A percentile compares a stretch with the other conserved stretches of the same genome.
Evolutionary conservation across 1,284 basidiomycete species (phyloP).

Genomic region (Cryptococcus sp.): DNA sequence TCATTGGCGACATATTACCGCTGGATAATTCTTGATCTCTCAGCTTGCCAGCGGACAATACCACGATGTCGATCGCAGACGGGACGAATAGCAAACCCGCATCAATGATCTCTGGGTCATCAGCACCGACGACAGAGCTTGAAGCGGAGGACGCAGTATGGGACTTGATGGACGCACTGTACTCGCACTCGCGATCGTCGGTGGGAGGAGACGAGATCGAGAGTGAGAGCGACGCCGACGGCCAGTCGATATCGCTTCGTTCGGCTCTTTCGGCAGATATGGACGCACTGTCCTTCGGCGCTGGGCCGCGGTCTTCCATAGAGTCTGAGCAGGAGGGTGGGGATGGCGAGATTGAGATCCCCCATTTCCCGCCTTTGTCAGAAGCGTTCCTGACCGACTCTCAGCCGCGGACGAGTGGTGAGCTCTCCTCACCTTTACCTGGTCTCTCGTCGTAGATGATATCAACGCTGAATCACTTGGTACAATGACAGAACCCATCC

Average conservation of each 20-base stretch:
- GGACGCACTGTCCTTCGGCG: slow-evolving; percentile 9
- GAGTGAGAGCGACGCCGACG: too few species aligned
- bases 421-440: not conserved
- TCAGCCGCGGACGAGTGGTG: slow-evolving; percentile 21
- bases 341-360: slow-evolving; percentile 12
- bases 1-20: too few species aligned
- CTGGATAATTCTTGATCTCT: too few species aligned
- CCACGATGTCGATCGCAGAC: too few species aligned
- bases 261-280: slow-evolving; percentile 3
- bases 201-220: too few species aligned
- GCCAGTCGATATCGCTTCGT: slow-evolving; percentile 1
- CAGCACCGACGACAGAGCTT: too few species aligned
- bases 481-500: slow-evolving; percentile 14
- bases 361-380: slow-evolving; percentile 23
- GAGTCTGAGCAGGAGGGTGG: not conserved
- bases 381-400: not conserved
- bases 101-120: too few species aligned
- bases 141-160: slow-evolving; percentile 9
- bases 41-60: too few species aligned
- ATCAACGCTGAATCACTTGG: not conserved
- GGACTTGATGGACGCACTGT: slow-evolving; percentile 20
- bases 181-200: too few species aligned
- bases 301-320: not conserved
- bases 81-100: too few species aligned
- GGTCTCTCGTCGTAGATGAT: too few species aligned